Percentiles rank a stretch among this genome's conserved stretches.
These are phyloP conservation scores for Polyporus tsugae DNA, from an alignment of 1,284 basidiomycete genomes.

Conservation along the genomic window DNA sequence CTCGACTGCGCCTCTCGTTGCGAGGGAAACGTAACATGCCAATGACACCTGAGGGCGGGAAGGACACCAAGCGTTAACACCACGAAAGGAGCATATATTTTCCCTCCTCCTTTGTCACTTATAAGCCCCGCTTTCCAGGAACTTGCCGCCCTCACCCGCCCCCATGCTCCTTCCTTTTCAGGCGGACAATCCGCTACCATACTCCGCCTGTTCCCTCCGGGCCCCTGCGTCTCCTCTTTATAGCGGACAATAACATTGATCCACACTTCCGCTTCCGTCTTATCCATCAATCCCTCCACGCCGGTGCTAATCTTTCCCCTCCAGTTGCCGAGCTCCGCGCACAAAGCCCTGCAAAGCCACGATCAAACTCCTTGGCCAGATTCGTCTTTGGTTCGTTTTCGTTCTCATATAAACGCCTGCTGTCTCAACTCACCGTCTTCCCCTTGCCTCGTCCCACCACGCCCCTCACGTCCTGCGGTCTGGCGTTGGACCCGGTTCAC, in stretches of 20 bases:
- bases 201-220: slow-evolving; percentile 15
- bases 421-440: slow-evolving; percentile 16
- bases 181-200: slow-evolving; percentile 28
- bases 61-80: background rate
- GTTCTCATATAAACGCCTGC: slow-evolving; percentile 19
- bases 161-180: slow-evolving; percentile 19
- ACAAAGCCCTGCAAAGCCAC: slow-evolving; percentile 30
- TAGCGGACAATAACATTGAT: slow-evolving; percentile 34
- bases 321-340: slow-evolving; percentile 27
- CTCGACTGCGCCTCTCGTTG: slow-evolving; percentile 18
- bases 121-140: slow-evolving; percentile 8
- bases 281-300: slow-evolving; percentile 27
- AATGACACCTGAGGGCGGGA: background rate
- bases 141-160: slow-evolving; percentile 10
- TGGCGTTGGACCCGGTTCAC: slow-evolving; percentile 13
- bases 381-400: slow-evolving; percentile 34
- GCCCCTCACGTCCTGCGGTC: slow-evolving; percentile 10
- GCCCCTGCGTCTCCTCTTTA: slow-evolving; percentile 18
- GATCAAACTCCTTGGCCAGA: slow-evolving; percentile 28
- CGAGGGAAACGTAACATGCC: slow-evolving; percentile 16
- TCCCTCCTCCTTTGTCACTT: slow-evolving; percentile 14
- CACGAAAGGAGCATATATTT: background rate
- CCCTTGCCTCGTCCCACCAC: slow-evolving; percentile 25
- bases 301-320: slow-evolving; percentile 22
- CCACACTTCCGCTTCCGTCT: slow-evolving; percentile 16